Conservation (phyloP, 345 rosid species). For the Hibiscus trionum region DNA sequence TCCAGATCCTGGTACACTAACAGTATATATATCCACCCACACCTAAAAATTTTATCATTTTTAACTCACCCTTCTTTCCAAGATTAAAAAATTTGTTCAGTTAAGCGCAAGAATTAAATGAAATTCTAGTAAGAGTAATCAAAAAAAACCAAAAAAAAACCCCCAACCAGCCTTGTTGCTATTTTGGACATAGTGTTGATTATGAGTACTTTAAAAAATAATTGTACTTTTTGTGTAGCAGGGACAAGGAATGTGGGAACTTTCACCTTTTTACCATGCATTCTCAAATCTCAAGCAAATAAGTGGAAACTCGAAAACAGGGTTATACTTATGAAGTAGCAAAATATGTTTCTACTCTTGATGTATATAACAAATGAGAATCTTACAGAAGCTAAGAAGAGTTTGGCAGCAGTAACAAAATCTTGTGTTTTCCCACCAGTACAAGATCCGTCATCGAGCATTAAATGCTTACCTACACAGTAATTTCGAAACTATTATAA, state of each 20-base stretch:
- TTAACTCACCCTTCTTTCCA: not conserved
- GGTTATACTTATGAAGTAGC: not conserved
- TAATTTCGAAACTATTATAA: too few species aligned
- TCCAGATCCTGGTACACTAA: conserved; percentile 90
- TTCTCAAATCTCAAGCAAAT: conserved; percentile 6
- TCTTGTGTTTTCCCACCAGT: conserved; percentile 98
- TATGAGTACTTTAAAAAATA: not conserved
- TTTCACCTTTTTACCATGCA: conserved; percentile 79
- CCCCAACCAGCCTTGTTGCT: too few species aligned
- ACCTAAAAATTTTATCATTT: conserved; percentile 36
- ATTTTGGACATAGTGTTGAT: not conserved
- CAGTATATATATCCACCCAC: conserved; percentile 85
- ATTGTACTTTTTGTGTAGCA: conserved; percentile 76
- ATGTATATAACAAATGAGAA: not conserved
- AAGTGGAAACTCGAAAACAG: not conserved
- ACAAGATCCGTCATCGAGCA: conserved; percentile 51
- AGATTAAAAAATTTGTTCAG: too few species aligned
- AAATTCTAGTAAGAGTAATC: too few species aligned
- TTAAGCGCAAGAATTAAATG: too few species aligned
- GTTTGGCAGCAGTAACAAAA: conserved; percentile 89
- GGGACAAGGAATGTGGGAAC: conserved; percentile 97
- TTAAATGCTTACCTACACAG: too few species aligned
- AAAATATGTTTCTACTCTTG: not conserved
- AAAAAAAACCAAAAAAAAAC: too few species aligned
- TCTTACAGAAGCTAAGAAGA: conserved; percentile 71